Evolutionary conservation across 257 asterid genomes (phyloP).

Genomic region (Capsicum baccatum): DNA sequence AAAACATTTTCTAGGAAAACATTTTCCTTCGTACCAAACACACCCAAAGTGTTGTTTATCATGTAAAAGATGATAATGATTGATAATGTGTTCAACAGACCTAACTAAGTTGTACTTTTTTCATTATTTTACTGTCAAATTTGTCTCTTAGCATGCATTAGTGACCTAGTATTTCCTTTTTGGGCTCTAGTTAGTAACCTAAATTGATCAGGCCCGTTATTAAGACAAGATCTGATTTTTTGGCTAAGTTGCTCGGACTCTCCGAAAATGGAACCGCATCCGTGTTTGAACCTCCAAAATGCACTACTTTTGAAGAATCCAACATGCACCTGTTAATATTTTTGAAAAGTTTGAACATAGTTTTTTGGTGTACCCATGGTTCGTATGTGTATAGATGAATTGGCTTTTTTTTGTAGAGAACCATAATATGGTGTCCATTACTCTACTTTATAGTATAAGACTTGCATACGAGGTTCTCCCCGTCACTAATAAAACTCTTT

Average conservation of each 20-base stretch:
- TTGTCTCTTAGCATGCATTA: background rate
- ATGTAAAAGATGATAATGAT: background rate
- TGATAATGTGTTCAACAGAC: background rate
- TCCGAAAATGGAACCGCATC: background rate
- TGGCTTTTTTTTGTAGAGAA: background rate
- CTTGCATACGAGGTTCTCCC: background rate
- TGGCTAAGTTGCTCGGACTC: background rate
- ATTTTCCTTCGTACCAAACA: too few relatives aligned
- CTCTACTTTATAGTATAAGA: background rate
- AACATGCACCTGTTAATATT: background rate
- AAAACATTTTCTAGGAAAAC: too few relatives aligned
- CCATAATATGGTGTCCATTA: background rate
- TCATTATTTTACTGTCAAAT: constrained; percentile 17
- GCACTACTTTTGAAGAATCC: background rate
- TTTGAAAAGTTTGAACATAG: too few relatives aligned
- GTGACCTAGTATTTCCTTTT: background rate
- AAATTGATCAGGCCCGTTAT: background rate
- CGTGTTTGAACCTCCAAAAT: background rate
- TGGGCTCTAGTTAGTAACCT: background rate
- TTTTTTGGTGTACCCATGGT: background rate
- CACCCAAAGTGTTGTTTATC: background rate
- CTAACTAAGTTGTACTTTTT: background rate
- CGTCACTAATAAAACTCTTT: background rate
- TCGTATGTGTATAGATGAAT: background rate
- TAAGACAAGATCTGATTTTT: background rate